Percentiles rank a stretch among this genome's conserved stretches.
These are phyloP conservation scores for Hyphodiscus sp. DNA, from an alignment of 2,329 filamentous ascomycete genomes.

Conservation along the genomic window DNA sequence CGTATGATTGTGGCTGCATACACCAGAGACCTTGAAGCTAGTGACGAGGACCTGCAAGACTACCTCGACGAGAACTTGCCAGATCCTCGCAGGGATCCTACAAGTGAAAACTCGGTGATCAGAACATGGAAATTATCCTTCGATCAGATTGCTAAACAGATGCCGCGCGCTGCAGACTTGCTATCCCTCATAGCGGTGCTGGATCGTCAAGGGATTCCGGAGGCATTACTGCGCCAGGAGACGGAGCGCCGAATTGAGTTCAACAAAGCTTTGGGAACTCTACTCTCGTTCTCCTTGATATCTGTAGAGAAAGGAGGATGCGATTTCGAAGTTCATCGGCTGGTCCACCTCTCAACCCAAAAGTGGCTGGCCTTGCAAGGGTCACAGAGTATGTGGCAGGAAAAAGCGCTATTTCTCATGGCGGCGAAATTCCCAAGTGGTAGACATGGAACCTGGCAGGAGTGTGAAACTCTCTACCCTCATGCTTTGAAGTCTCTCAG, in stretches of 20 bases:
- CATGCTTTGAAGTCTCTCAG: conserved; percentile 2
- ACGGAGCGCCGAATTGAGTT: conserved; percentile 16
- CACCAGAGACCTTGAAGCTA: background rate
- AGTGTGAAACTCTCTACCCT: background rate
- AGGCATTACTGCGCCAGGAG: conserved; percentile 4
- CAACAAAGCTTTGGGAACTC: conserved; percentile 30
- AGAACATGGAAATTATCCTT: conserved; percentile 32
- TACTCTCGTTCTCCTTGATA: conserved; percentile 35
- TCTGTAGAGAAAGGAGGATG: conserved; percentile 6
- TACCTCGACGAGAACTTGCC: conserved; percentile 4
- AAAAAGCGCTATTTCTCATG: conserved; percentile 3
- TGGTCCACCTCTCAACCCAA: background rate
- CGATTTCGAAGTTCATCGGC: conserved; percentile 1
- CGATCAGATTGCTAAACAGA: conserved; percentile 29
- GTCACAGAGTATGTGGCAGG: background rate
- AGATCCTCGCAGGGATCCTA: conserved; percentile 29
- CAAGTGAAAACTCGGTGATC: conserved; percentile 30
- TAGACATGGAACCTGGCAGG: conserved; percentile 5
- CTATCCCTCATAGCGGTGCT: conserved; percentile 16
- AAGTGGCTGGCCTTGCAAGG: background rate
- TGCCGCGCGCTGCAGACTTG: conserved; percentile 11
- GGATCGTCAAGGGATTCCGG: conserved; percentile 17
- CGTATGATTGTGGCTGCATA: conserved; percentile 1
- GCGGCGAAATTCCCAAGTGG: conserved; percentile 7
- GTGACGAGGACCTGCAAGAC: conserved; percentile 4